Evolutionary conservation across 2,329 filamentous ascomycete genomes (phyloP).

Genomic region (Monilinia fructicola): DNA sequence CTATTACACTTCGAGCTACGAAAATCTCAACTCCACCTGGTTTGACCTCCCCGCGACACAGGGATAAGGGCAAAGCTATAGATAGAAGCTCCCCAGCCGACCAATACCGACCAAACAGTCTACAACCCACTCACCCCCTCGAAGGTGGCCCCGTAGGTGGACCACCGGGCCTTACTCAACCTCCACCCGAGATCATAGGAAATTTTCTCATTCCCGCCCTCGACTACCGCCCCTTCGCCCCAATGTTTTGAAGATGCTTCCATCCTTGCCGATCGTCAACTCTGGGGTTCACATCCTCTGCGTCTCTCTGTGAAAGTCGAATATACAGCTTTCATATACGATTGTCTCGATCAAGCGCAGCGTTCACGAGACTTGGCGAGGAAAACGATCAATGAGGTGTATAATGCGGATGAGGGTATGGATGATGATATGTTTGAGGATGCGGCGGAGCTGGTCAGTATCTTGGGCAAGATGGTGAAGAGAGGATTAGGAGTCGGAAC

Average conservation of each 20-base stretch:
- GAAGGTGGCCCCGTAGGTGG: conserved; percentile 49
- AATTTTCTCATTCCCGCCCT: conserved; percentile 77
- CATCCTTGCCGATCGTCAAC: conserved; percentile 67
- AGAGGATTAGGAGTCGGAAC: conserved; percentile 49
- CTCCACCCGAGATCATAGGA: conserved; percentile 49
- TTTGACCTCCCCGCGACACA: conserved; percentile 37
- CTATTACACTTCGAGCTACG: conserved; percentile 48
- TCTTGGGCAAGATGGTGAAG: conserved; percentile 86
- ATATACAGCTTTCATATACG: conserved; percentile 89
- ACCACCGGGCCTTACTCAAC: conserved; percentile 42
- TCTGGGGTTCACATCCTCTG: conserved; percentile 87
- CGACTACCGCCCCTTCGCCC: conserved; percentile 81
- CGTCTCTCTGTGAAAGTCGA: conserved; percentile 89
- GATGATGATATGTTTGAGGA: conserved; percentile 95
- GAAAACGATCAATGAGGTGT: conserved; percentile 83
- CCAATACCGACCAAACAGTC: conserved; percentile 35
- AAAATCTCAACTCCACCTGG: conserved; percentile 45
- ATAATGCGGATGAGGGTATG: conserved; percentile 87
- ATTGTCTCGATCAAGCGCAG: conserved; percentile 81
- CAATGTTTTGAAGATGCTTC: conserved; percentile 78
- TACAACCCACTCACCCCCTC: conserved; percentile 40
- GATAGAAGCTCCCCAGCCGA: conserved; percentile 31
- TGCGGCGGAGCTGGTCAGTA: conserved; percentile 81
- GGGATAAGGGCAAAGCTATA: conserved; percentile 38
- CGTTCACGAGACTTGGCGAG: conserved; percentile 75